Evolutionary conservation across 202 grass and related monocot genomes (phyloP), one percentile per base, ranked within the genome.

Genomic region (Eragrostis tef): DNA sequence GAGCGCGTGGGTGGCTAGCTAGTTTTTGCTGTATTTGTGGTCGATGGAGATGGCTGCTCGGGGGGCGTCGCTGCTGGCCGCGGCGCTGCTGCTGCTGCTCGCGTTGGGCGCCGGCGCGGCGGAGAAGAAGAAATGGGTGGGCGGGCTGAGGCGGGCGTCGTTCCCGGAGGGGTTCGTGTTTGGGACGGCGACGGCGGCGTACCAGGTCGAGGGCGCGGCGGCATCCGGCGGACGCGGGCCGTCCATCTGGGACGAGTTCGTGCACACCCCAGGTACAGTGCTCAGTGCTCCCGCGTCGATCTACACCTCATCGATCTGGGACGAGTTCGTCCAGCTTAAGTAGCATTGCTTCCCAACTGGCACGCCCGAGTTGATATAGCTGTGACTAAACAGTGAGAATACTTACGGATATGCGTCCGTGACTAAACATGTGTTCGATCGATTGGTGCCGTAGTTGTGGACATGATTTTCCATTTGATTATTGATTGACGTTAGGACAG

Each of bases 131-230:
- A 87, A 76, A 81, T 73, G 73, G 72, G 50, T 76, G 58, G 79
- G 82, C 65, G 82, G 80, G 54, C 90, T 92, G 29, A 92, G 84
- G 78, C 89, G 94, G 21, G 83, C 68, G 20, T 67, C 70, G 0
- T 94, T 97, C 53, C 94, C 94, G 3, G 63, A 81, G 42, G 89
- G 89, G 39, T 97, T 97, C 77, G 89, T 92, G 8, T 94, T 97
- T 53, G 94, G 94, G 43, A 92, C 86, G 41, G 91, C 94, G 17
- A 64, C 91, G 59, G 90, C 94, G 60, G 94, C 94, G 64, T 97
- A 89, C 77, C 94, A 97, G 83, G 89, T 97, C 0, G 94, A 97
- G 85, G 91, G 94, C 56, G 87, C 85, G 74, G 94, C 91, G 39
- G 29, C 78, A 10, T 74, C 78, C 59, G 90, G 80, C 50, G 94